A percentile compares a stretch with the other conserved stretches of the same genome.
These are phyloP conservation scores for Fragaria nilgerrensis DNA, from an alignment of 306 rosid species.

Conservation along the genomic window DNA sequence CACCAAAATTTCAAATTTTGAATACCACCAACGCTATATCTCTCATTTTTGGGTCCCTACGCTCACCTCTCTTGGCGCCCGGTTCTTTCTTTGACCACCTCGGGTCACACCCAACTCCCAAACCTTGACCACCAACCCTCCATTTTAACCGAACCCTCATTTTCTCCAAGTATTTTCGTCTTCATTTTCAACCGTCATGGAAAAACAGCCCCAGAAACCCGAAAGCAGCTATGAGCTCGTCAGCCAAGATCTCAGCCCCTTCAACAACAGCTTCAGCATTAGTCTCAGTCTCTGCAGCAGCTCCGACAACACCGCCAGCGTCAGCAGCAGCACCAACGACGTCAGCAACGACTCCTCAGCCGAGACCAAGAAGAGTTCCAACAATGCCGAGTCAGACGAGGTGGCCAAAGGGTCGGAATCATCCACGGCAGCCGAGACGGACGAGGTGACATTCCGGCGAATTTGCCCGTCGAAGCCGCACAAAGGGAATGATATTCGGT, in stretches of 20 bases:
- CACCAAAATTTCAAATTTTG: conserved; percentile 43
- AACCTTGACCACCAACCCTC: conserved; percentile 33
- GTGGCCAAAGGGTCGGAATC: background rate
- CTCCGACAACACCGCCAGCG: conserved; percentile 26
- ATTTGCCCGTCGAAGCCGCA: conserved; percentile 51
- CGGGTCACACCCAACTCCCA: conserved; percentile 40
- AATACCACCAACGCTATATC: conserved; percentile 15
- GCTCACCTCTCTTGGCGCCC: conserved; percentile 39
- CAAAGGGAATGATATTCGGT: conserved; percentile 48
- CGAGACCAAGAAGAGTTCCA: conserved; percentile 23
- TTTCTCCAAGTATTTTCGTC: conserved; percentile 13
- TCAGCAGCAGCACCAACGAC: conserved; percentile 33
- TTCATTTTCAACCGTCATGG: conserved; percentile 29
- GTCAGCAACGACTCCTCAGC: conserved; percentile 18
- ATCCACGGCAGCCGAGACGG: background rate
- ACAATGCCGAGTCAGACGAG: conserved; percentile 14
- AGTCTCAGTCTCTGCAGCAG: conserved; percentile 41
- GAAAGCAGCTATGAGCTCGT: conserved; percentile 15
- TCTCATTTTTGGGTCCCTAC: conserved; percentile 26
- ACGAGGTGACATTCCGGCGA: conserved; percentile 27
- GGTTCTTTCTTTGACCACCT: conserved; percentile 53
- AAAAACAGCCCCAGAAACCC: conserved; percentile 13
- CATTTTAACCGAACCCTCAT: background rate
- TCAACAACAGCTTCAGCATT: conserved; percentile 27
- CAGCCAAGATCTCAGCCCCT: conserved; percentile 16